These are phyloP conservation scores for Lupinus albus DNA, from an alignment of 306 rosid species.

Conservation along the genomic window DNA sequence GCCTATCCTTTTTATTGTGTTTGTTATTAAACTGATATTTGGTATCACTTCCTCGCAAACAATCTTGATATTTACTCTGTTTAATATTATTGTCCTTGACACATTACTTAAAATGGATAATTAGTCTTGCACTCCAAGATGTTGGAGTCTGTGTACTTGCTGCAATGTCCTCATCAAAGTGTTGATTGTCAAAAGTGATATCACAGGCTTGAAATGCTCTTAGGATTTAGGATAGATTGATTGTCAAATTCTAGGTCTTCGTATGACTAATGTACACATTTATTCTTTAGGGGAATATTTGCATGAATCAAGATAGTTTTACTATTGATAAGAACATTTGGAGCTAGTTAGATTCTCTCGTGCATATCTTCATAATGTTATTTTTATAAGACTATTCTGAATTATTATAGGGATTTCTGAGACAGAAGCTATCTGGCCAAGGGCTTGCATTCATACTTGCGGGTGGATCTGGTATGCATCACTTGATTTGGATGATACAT, in stretches of 20 bases:
- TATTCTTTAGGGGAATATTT: not conserved
- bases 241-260: constrained; percentile 3
- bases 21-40: constrained; percentile 12
- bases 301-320: not conserved
- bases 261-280: not conserved
- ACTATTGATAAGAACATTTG: constrained; percentile 1
- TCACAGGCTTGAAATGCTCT: not conserved
- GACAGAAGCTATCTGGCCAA: constrained; percentile 96
- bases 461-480: constrained; percentile 89
- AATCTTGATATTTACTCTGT: not conserved
- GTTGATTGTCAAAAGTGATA: constrained; percentile 22
- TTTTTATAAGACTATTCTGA: constrained; percentile 30
- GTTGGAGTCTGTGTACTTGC: constrained; percentile 23
- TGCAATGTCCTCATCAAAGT: constrained; percentile 5
- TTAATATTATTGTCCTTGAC: not conserved
- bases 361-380: constrained; percentile 3
- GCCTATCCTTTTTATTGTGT: constrained; percentile 14
- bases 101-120: constrained; percentile 2
- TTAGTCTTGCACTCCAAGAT: constrained; percentile 23
- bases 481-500: constrained; percentile 15
- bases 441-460: constrained; percentile 94
- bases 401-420: constrained; percentile 69
- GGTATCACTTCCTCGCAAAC: constrained; percentile 24
- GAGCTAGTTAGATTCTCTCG: constrained; percentile 20
- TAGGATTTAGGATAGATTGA: constrained; percentile 1